Conservation (phyloP, 2,329 filamentous ascomycete species). For the Exophiala sideris region DNA sequence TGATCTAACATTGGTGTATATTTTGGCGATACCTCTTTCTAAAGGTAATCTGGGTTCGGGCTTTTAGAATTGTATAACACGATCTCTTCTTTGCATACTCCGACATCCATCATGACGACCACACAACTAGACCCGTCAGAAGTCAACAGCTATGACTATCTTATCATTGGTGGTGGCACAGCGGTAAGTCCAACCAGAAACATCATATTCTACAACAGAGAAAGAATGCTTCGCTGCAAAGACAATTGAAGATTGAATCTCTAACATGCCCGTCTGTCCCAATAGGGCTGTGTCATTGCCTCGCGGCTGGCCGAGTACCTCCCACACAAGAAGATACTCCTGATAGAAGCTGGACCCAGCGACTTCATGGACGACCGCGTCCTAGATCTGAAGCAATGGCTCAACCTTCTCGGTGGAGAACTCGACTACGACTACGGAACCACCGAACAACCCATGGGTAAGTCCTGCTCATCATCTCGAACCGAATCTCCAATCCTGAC, state of each 20-base stretch:
- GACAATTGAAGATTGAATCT: not conserved
- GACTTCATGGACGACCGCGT: constrained; percentile 87
- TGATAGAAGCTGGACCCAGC: constrained; percentile 86
- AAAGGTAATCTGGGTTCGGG: too few species aligned
- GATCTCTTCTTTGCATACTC: not conserved
- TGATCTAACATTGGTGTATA: not conserved
- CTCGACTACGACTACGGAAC: constrained; percentile 90
- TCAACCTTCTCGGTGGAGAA: constrained; percentile 77
- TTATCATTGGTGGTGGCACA: constrained; percentile 81
- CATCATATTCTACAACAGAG: not conserved
- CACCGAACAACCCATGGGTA: constrained; percentile 78
- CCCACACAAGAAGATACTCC: constrained; percentile 72
- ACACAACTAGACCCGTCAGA: constrained; percentile 62
- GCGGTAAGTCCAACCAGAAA: constrained; percentile 40
- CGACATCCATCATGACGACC: constrained; percentile 59
- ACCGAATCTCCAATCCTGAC: not conserved
- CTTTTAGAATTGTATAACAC: too few species aligned
- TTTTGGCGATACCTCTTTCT: not conserved
- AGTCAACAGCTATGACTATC: constrained; percentile 72
- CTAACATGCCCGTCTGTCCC: constrained; percentile 1
- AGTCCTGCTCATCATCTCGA: constrained; percentile 17
- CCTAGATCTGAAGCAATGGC: constrained; percentile 81
- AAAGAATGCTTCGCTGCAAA: not conserved
- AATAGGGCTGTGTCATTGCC: constrained; percentile 71
- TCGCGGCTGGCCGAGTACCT: constrained; percentile 77